Conservation (phyloP, 1,284 basidiomycete genomes). For the Marasmius sp. region DNA sequence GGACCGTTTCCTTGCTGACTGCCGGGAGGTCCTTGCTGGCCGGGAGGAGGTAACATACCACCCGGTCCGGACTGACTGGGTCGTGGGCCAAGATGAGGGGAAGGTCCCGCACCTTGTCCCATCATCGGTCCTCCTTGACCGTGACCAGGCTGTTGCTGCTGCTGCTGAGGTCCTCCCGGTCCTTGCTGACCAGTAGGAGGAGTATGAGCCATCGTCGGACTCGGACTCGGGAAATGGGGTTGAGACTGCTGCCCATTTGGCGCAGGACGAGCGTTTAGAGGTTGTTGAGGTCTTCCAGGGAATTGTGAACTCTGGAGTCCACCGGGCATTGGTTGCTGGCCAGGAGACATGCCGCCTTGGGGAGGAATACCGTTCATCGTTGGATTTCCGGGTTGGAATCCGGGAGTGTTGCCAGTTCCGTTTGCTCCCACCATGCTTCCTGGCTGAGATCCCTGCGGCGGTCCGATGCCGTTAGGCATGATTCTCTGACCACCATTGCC, state of each 20-base stretch:
- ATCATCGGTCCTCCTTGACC: constrained; percentile 36
- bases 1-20: constrained; percentile 23
- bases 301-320: constrained; percentile 6
- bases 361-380: constrained; percentile 8
- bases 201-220: background rate
- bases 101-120: constrained; percentile 46
- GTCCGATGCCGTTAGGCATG: constrained; percentile 32
- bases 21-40: constrained; percentile 32
- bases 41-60: constrained; percentile 53
- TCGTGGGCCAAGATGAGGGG: constrained; percentile 48
- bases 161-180: constrained; percentile 17
- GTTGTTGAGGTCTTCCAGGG: constrained; percentile 16
- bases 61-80: constrained; percentile 24
- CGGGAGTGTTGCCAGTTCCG: background rate
- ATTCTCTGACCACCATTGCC: constrained; percentile 24
- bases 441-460: constrained; percentile 9
- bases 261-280: background rate
- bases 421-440: background rate
- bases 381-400: background rate
- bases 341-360: constrained; percentile 15
- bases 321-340: constrained; percentile 19
- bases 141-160: constrained; percentile 5
- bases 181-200: constrained; percentile 12
- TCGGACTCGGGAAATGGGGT: background rate
- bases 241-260: background rate